Base-by-base conservation (phyloP, 768 basidiomycete species). In the Tylopilus subfusipes region DNA sequence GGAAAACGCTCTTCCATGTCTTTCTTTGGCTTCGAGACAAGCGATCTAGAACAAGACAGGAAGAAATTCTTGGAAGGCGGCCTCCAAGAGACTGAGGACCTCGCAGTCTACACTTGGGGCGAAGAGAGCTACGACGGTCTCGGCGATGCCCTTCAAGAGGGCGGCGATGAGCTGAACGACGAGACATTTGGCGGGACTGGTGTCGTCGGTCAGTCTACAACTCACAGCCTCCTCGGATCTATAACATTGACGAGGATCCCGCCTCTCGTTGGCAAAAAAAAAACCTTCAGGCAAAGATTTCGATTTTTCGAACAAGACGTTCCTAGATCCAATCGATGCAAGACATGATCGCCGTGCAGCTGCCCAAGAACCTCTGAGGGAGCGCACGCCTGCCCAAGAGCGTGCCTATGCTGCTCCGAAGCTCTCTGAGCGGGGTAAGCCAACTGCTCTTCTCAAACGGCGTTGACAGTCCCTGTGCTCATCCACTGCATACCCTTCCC, bases 61-160 rank as follows among this genome's bases (percentile, higher is more conserved):
- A 78, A 75, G 65, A 78, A 72, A 60, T 82, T 83, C 64, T 72
- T 80, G 50, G 76, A 79, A 48, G 71, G 75, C 21, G 72, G 68
- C 7, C 59, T 69, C 16, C 78, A 85, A 47, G 82, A 85, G 61
- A 76, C 81, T 44, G 93, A 92, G 66, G 88, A 93, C 73, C 75
- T 97, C 57, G 87, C 91, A 3, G 90, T 94, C 44, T 95, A 92
- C 72, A 92, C 87, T 42, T 97, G 92, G 92, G 93, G 90, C 12
- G 88, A 90, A 61, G 90, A 90, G 38, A 84, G 84, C 60, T 93
- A 94, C 67, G 91, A 96, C 70, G 92, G 90, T 38, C 82, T 96
- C 25, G 93, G 88, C 49, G 88, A 92, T 72, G 84, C 84, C 47
- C 80, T 98, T 50, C 84, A 87, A 62, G 96, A 98, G 72, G 88